Base-by-base conservation (phyloP, 2,329 filamentous ascomycete genomes). In the Talaromyces sp. region DNA sequence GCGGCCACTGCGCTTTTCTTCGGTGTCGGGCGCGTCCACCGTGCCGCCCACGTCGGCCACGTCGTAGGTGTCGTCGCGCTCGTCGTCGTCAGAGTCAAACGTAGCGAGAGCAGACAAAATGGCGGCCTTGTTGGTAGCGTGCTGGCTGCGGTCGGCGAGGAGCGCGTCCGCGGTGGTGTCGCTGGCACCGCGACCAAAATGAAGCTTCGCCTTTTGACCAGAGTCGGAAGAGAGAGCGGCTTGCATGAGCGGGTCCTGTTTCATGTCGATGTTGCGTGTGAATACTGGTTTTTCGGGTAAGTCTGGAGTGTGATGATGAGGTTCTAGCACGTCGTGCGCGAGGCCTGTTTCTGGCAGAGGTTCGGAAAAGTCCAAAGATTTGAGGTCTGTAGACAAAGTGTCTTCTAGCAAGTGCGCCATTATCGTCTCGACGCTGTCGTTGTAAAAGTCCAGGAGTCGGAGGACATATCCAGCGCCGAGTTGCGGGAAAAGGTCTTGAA, bases 51-150 rank as follows among this genome's bases (percentile, higher is more conserved):
- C 91, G 69, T 97, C 94, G 55, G 87, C 91, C 1, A 88, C 86
- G 68, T 99, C 94, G 71, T 99, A 99, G 0, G 93, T 97, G 72
- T 99, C 94, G 73, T 99, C 94, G 38, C 92, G 85, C 77, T 99
- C 94, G 72, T 99, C 94, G 66, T 97, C 94, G 67, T 97, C 93
- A 0, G 88, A 88, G 75, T 97, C 92, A 66, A 97, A 97, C 0
- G 88, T 84, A 17, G 91, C 91, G 2, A 97, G 84, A 0, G 93
- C 93, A 3, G 92, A 90, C 26, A 96, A 78, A 66, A 97, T 96
- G 11, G 91, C 88, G 0, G 91, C 90, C 76, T 95, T 96, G 67
- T 87, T 87, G 1, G 88, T 85, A 3, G 87, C 85, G 64, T 77
- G 77, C 54, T 76, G 69, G 21, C 83, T 81, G 56, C 83, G 83